Base-by-base conservation (phyloP, 257 asterid genomes). In the Petrea volubilis region DNA sequence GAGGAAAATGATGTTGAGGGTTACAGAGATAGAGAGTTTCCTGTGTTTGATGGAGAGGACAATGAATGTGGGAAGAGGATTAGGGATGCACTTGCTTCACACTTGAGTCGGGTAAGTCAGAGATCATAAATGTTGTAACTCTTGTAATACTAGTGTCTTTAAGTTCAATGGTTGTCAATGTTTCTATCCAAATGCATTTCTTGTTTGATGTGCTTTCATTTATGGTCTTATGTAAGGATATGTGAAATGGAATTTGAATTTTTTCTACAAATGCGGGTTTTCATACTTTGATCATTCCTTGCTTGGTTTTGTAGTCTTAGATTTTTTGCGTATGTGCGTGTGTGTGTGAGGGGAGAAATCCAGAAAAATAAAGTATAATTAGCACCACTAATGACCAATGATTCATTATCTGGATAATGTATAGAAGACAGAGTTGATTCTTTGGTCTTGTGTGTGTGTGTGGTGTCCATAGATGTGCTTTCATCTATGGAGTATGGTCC, bases 21-120 rank as follows among this genome's bases (percentile, higher is more conserved):
- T 63, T 56, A 6, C 7, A 73, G 67, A 72, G 80, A 57, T 49
- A 49, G 63, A 38, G 83, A 61, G 73, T 79, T 90, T 67, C 82
- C 85, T 0, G 69, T 72, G 3, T 88, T 80, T 36, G 84, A 82
- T 33, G 97, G 91, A 67, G 90, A 78, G 60, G 83, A 74, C 8
- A 77, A 80, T 76, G 97, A 85, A 59, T 76, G 76, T 65, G 98
- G 92, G 74, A 79, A 77, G 89, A 73, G 74, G 62, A 78, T 73
- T 56, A 79, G 98, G 67, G 89, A 88, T 69, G 95, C 90, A 21
- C 95, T 88, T 67, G 93, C 97, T 20, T 80, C 77, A 7, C 97
- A 87, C 79, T 82, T 93, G 88, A 78, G 81, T 78, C 86, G 83
- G 82, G 84, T 74, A 64, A 83, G 84, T 79, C 85, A 77, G 80